These are phyloP conservation scores for Hypoxylon sp. DNA, from an alignment of 2,329 filamentous ascomycete genomes.

Conservation along the genomic window DNA sequence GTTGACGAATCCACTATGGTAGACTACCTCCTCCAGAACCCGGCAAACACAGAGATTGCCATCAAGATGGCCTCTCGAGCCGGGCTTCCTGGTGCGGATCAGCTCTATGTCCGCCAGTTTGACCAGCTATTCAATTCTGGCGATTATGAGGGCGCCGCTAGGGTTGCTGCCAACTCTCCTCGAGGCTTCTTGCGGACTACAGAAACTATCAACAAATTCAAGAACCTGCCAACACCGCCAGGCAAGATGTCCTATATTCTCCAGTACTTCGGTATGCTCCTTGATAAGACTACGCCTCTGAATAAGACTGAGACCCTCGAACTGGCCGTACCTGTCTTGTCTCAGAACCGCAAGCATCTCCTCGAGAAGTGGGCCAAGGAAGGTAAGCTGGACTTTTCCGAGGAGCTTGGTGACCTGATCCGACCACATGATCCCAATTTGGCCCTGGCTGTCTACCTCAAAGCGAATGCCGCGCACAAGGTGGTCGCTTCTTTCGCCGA, in stretches of 20 bases:
- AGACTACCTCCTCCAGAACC: constrained; percentile 95
- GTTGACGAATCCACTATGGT: constrained; percentile 94
- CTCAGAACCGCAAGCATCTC: constrained; percentile 94
- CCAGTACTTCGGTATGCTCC: constrained; percentile 96
- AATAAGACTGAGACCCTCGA: constrained; percentile 96
- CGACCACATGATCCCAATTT: constrained; percentile 90
- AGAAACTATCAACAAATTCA: constrained; percentile 97
- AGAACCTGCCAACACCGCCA: constrained; percentile 83
- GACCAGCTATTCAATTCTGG: constrained; percentile 86
- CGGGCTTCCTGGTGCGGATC: constrained; percentile 92
- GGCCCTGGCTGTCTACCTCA: constrained; percentile 89
- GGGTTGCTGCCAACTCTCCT: constrained; percentile 96
- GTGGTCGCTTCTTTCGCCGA: constrained; percentile 96
- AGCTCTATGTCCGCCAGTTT: constrained; percentile 93
- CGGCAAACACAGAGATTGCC: constrained; percentile 91
- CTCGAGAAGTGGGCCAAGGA: constrained; percentile 98
- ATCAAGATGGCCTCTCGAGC: constrained; percentile 97
- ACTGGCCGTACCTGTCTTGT: constrained; percentile 90
- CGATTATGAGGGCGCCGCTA: constrained; percentile 90
- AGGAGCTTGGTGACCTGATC: constrained; percentile 95
- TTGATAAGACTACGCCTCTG: constrained; percentile 88
- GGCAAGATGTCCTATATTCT: constrained; percentile 94
- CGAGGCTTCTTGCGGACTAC: constrained; percentile 94
- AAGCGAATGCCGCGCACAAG: constrained; percentile 92
- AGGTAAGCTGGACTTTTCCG: constrained; percentile 94